These are phyloP conservation scores for Paspalum notatum DNA, from an alignment of 176 grass and related monocot species.

Conservation along the genomic window DNA sequence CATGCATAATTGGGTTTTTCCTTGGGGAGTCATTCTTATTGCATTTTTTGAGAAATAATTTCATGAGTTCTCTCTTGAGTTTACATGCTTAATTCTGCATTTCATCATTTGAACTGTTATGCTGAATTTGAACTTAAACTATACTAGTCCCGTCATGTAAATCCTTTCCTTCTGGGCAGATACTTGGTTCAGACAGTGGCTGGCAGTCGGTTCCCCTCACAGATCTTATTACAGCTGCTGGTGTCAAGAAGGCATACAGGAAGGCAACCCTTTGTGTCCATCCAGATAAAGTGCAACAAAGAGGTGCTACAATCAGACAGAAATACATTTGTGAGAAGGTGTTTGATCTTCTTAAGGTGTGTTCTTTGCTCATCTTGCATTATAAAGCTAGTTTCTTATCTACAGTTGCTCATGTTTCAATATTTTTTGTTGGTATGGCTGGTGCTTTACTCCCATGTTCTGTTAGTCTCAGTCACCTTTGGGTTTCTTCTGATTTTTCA, in stretches of 20 bases:
- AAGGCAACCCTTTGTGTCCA: slow-evolving; percentile 97
- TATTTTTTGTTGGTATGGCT: not conserved
- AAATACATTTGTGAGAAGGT: slow-evolving; percentile 99
- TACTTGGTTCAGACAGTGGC: slow-evolving; percentile 83
- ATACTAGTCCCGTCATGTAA: not conserved
- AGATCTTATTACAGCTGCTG: slow-evolving; percentile 85
- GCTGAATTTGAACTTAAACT: slow-evolving; percentile 22
- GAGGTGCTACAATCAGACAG: slow-evolving; percentile 86
- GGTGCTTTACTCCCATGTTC: not conserved
- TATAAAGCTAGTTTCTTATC: slow-evolving; percentile 12
- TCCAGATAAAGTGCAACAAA: slow-evolving; percentile 97
- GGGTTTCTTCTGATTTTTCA: not conserved
- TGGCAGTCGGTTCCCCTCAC: slow-evolving; percentile 94
- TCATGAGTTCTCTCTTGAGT: slow-evolving; percentile 26
- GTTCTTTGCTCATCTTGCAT: slow-evolving; percentile 39
- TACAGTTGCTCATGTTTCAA: not conserved
- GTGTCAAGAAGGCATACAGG: slow-evolving; percentile 93
- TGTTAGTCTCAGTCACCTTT: not conserved
- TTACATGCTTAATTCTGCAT: slow-evolving; percentile 28
- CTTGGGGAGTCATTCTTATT: not conserved
- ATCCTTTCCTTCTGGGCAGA: slow-evolving; percentile 54
- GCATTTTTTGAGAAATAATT: not conserved
- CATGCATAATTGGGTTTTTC: not conserved
- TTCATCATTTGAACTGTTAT: slow-evolving; percentile 14
- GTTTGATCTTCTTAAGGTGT: slow-evolving; percentile 98